Percentiles rank a stretch among this genome's conserved stretches.
Evolutionary conservation across 176 grass and related monocot species (phyloP).

Genomic region (Oryza meridionalis): DNA sequence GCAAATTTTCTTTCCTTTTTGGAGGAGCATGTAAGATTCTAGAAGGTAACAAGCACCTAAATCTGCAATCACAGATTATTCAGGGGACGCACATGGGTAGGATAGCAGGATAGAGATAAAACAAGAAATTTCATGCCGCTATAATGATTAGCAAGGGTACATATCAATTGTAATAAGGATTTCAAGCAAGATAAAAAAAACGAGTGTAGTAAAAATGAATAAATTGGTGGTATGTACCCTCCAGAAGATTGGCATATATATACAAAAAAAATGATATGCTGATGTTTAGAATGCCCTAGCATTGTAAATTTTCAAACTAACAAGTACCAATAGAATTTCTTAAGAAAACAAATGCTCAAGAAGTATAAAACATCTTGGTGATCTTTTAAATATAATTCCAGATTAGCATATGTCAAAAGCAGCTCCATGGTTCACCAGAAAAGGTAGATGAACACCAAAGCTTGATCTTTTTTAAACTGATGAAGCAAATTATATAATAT

Average conservation of each 20-base stretch:
- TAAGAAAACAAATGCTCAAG: not conserved
- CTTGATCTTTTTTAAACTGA: slow-evolving; percentile 10
- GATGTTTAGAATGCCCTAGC: not conserved
- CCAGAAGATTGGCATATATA: slow-evolving; percentile 9
- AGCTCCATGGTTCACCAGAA: not conserved
- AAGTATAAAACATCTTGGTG: not conserved
- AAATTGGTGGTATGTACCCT: not conserved
- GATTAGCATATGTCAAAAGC: slow-evolving; percentile 1
- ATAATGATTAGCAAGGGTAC: not conserved
- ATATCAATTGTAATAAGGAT: not conserved
- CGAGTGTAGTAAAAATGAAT: not conserved
- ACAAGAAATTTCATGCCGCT: not conserved
- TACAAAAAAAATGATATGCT: not conserved
- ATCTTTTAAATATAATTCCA: not conserved
- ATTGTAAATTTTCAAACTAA: not conserved
- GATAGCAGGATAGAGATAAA: not conserved
- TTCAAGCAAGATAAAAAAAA: slow-evolving; percentile 26
- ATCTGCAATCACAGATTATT: not conserved
- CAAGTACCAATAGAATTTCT: not conserved
- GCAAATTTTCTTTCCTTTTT: not conserved
- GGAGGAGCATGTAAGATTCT: not conserved
- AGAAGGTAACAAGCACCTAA: not conserved
- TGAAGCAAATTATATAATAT: slow-evolving; percentile 19
- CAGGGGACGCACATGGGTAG: not conserved
- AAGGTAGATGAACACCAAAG: not conserved